Evolutionary conservation across 768 basidiomycete genomes (phyloP).

Genomic region (Terana coerulea): DNA sequence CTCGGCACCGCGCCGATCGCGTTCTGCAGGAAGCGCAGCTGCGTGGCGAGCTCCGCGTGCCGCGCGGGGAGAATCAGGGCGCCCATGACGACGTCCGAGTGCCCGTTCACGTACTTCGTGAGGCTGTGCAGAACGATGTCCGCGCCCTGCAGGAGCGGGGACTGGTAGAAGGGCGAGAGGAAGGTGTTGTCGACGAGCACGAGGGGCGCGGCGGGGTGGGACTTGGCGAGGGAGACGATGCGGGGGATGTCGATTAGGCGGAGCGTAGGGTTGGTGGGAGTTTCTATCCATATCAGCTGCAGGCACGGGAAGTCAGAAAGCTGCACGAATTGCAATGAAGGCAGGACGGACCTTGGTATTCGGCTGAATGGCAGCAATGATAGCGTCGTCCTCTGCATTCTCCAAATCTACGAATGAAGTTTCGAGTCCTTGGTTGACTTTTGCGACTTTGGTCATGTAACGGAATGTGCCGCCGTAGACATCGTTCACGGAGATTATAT

Average conservation of each 20-base stretch:
- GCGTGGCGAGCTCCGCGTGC: slow-evolving; percentile 43
- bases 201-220: slow-evolving; percentile 62
- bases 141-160: slow-evolving; percentile 80
- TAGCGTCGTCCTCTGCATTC: slow-evolving; percentile 54
- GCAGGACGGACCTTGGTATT: slow-evolving; percentile 71
- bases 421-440: slow-evolving; percentile 60
- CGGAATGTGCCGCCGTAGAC: slow-evolving; percentile 94
- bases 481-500: slow-evolving; percentile 86
- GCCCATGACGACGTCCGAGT: slow-evolving; percentile 92
- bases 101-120: slow-evolving; percentile 92
- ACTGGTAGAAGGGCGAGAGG: slow-evolving; percentile 87
- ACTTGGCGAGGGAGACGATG: slow-evolving; percentile 60
- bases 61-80: slow-evolving; percentile 66
- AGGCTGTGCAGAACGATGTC: slow-evolving; percentile 83
- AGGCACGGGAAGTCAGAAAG: neutral
- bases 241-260: slow-evolving; percentile 77
- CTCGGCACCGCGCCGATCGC: slow-evolving; percentile 83
- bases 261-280: slow-evolving; percentile 93
- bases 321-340: neutral
- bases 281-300: slow-evolving; percentile 91
- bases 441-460: slow-evolving; percentile 68
- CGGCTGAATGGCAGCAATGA: slow-evolving; percentile 59
- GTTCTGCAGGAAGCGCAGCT: slow-evolving; percentile 86
- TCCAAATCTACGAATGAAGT: slow-evolving; percentile 84
- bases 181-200: slow-evolving; percentile 95